Base-by-base conservation (phyloP, 352 stramenopile genomes). In the Phytopythium ostracodes region DNA sequence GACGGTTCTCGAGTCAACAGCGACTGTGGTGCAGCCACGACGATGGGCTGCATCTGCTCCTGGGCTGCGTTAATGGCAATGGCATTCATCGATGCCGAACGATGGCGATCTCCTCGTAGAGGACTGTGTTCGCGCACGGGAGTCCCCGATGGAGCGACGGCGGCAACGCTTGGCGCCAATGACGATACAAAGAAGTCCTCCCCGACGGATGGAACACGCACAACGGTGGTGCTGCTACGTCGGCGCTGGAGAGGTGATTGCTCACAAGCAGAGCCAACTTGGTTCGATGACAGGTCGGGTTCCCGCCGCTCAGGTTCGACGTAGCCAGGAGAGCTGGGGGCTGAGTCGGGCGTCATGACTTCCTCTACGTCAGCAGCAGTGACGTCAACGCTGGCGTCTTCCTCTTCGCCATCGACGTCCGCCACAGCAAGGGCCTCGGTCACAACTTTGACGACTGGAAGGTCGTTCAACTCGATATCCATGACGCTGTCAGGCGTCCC, bases 201-300 rank as follows among this genome's bases (percentile, higher is more conserved):
- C 12, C 68, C 61, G 9, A 66, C 54, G 9, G 60, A 60, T 18
- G 63, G 64, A 11, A 70, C 60, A 18, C 67, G 61, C 40, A 77
- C 67, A 20, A 72, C 51, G 44, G 67, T 35, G 24, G 70, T 70
- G 42, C 56, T 44, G 36, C 64, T 75, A 59, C 64, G 36, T 60
- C 62, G 58, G 10, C 59, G 66, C 47, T 60, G 51, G 20, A 72
- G 63, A 4, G 18, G 8, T 36, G 58, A 20, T 4, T 58, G 60
- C 6, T 17, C 40, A 64, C 57, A n/a, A 44, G 24, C 1, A 54
- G 29, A 17, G 24, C 27, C 57, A 35, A 62, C 24, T 42, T 42
- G 31, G 6, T 20, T 7, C 2, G 10, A 20, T 15, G 8, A 14
- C 22, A 11, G n/a, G 1, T 24, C 20, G 11, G 6, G 1, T 11